A percentile compares a stretch with the other conserved stretches of the same genome.
phyloP scores from a whole-genome alignment of 1,284 basidiomycete species.

The Rugosomyces carneus region DNA sequence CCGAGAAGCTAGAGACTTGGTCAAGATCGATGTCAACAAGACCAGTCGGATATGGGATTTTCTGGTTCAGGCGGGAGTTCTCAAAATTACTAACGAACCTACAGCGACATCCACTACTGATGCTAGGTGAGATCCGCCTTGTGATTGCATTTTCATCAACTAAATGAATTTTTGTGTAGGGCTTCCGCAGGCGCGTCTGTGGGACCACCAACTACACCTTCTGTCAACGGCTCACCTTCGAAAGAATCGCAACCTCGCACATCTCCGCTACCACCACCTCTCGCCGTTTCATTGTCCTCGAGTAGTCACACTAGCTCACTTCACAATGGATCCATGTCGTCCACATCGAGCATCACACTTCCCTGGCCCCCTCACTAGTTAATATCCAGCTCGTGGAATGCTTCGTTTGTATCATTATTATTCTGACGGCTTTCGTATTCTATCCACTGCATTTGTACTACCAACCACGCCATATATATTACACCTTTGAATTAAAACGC shows the following conservation, averaged over 20 bases:
- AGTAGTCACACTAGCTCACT: conserved; percentile 32
- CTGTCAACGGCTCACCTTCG: conserved; percentile 26
- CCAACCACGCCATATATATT: conserved; percentile 12
- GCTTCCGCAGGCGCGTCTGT: conserved; percentile 6
- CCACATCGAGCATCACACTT: conserved; percentile 19
- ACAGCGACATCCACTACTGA: conserved; percentile 14
- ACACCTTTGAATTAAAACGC: conserved; percentile 53
- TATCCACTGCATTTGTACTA: conserved; percentile 16
- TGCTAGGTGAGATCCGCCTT: neutral
- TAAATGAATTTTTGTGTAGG: neutral
- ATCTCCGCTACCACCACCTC: conserved; percentile 23
- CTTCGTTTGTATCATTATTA: conserved; percentile 10
- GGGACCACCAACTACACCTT: conserved; percentile 16
- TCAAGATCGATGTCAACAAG: conserved; percentile 91
- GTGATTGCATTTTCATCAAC: neutral
- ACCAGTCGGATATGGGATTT: conserved; percentile 89
- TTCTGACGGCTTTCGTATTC: neutral
- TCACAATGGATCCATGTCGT: conserved; percentile 26
- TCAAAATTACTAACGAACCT: conserved; percentile 54
- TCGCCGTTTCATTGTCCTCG: conserved; percentile 22
- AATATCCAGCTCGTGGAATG: neutral
- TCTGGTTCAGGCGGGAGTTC: conserved; percentile 70
- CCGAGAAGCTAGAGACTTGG: conserved; percentile 80
- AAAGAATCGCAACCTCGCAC: conserved; percentile 23
- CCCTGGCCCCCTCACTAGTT: conserved; percentile 16